These are phyloP conservation scores for Puccinia polysora DNA, from an alignment of 1,284 basidiomycete species.

Conservation along the genomic window DNA sequence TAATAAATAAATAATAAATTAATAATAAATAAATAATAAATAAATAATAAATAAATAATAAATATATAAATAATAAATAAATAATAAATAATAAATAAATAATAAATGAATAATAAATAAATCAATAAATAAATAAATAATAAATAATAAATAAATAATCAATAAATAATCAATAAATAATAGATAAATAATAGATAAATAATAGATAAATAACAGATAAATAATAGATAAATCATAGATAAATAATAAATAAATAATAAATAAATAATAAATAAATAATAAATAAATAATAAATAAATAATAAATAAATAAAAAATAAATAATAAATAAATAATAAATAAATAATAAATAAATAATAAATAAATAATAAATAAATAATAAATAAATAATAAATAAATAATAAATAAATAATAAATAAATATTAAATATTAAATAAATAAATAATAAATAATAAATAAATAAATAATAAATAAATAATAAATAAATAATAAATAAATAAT, in stretches of 20 bases:
- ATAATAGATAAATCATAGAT: too few relatives aligned
- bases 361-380: constrained; percentile 4
- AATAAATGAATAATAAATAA: constrained; percentile 4
- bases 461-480: not conserved
- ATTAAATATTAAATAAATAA: not conserved
- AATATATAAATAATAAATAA: not conserved
- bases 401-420: constrained; percentile 4
- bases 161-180: too few relatives aligned
- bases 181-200: too few relatives aligned
- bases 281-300: constrained; percentile 4
- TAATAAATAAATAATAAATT: constrained; percentile 1
- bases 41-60: constrained; percentile 4
- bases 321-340: constrained; percentile 4
- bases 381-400: constrained; percentile 4
- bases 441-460: not conserved
- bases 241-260: constrained; percentile 4
- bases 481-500: not conserved
- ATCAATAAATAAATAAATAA: too few relatives aligned
- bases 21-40: constrained; percentile 4
- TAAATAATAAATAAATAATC: too few relatives aligned
- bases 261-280: constrained; percentile 4
- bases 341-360: constrained; percentile 4
- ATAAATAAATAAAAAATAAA: constrained; percentile 1
- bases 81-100: not conserved
- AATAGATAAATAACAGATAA: too few relatives aligned